Conservation (phyloP, 2,329 filamentous ascomycete species). For the Macroventuria anomochaeta region DNA sequence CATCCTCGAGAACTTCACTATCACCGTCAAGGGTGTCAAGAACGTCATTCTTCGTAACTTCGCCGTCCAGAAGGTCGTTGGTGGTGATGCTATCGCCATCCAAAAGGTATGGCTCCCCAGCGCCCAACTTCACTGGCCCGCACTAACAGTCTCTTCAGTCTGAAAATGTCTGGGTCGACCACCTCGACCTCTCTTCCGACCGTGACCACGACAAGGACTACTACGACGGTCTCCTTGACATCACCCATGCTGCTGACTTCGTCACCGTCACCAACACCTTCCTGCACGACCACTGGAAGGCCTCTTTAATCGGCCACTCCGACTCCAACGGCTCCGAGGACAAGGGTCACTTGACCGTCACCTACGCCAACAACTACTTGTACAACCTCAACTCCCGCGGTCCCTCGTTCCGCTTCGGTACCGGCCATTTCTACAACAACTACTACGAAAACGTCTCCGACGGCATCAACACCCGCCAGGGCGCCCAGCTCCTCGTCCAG, state of each 20-base stretch:
- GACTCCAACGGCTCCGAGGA: constrained; percentile 66
- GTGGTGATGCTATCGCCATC: constrained; percentile 61
- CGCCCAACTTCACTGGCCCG: constrained; percentile 50
- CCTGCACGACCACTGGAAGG: constrained; percentile 67
- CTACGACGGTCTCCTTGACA: constrained; percentile 71
- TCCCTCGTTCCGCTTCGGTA: constrained; percentile 71
- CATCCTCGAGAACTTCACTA: constrained; percentile 54
- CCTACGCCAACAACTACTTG: constrained; percentile 72
- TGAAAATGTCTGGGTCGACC: constrained; percentile 69
- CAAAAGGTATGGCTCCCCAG: constrained; percentile 40
- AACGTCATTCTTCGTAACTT: constrained; percentile 67
- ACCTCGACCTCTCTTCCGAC: constrained; percentile 69
- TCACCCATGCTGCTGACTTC: constrained; percentile 68
- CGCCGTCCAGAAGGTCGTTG: constrained; percentile 58
- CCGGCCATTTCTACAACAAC: constrained; percentile 66
- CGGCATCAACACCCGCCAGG: constrained; percentile 53
- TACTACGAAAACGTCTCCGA: constrained; percentile 50
- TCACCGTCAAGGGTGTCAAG: constrained; percentile 56
- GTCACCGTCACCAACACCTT: constrained; percentile 62
- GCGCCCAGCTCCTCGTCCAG: constrained; percentile 54
- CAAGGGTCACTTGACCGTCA: constrained; percentile 67
- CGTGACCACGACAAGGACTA: constrained; percentile 69
- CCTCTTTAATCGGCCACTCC: constrained; percentile 64
- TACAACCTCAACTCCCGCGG: constrained; percentile 68
- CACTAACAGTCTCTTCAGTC: constrained; percentile 27